Evolutionary conservation across 306 rosid species (phyloP), one percentile per base, ranked within the genome.

Genomic region (Astragalus membranaceus): DNA sequence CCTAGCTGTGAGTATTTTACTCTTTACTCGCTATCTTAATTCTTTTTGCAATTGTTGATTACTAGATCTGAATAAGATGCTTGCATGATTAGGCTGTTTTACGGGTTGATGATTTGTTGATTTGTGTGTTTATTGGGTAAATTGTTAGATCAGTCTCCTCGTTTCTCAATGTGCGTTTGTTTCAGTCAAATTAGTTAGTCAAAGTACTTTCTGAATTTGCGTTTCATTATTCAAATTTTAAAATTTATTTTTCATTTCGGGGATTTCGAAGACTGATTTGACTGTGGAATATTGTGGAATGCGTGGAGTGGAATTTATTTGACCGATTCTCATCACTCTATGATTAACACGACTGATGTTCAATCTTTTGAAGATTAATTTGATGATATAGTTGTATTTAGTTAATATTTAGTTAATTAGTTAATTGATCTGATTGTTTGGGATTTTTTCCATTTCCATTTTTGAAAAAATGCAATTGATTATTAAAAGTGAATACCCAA

Each of bases 1-100:
- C 89, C 89, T 23, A 85, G 89, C 76, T 85, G 89, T 85, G 75
- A 79, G 86, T 78, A 68, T 37, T 49, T 3, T 67, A 16, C 3
- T 33, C 20, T 10, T 48, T n/a, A 8, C 0, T 0, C 1, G 20
- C 2, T 10, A 59, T 63, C 60, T 57, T 26, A 10, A 41, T 23
- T n/a, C 39, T 0, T 1, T 44, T 46, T 46, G 9, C 1, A 5
- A 15, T 65, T 47, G 30, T 15, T 65, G 3, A 49, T 48, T 4
- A 5, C 29, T 14, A 47, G 14, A 46, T n/a, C 4, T 4, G 35
- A 17, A 60, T 60, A 7, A 0, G 5, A 37, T 59, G 48, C 6
- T 59, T 35, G 16, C 1, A 43, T 43, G 3, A 12, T 7, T 12
- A 0, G 11, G 17, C 1, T 0, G 51, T 5, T 10, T 39, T 4